Conservation (phyloP, 2,329 filamentous ascomycete species). For the Talaromyces sp. region DNA sequence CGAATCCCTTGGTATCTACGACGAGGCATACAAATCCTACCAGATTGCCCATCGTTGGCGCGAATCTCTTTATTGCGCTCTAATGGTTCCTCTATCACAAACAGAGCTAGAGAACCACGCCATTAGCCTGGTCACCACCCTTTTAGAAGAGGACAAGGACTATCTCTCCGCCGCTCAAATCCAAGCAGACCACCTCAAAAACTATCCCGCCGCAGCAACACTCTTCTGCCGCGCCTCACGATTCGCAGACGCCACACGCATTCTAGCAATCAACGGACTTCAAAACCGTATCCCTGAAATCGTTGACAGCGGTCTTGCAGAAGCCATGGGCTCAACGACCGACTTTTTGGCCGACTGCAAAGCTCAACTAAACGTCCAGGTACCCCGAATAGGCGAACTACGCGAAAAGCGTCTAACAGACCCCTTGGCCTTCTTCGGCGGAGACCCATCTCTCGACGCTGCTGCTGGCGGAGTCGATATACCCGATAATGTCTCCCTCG, state of each 20-base stretch:
- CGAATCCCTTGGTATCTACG: conserved; percentile 75
- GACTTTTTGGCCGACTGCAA: conserved; percentile 94
- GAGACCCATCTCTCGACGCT: conserved; percentile 57
- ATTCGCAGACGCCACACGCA: conserved; percentile 84
- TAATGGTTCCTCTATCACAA: conserved; percentile 61
- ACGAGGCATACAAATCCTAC: conserved; percentile 76
- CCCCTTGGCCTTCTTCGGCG: conserved; percentile 84
- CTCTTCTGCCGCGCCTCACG: conserved; percentile 81
- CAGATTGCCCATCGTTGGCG: conserved; percentile 84
- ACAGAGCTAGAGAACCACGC: conserved; percentile 66
- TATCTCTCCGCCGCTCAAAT: conserved; percentile 76
- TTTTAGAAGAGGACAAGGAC: conserved; percentile 76
- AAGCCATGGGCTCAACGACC: conserved; percentile 76
- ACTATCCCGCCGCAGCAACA: conserved; percentile 66
- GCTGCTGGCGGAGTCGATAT: conserved; percentile 61
- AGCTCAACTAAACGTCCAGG: conserved; percentile 75
- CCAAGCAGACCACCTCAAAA: conserved; percentile 73
- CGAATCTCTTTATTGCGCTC: conserved; percentile 78
- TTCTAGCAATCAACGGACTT: conserved; percentile 61
- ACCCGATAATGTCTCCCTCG: conserved; percentile 89
- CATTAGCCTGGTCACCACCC: conserved; percentile 69
- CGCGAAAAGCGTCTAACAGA: conserved; percentile 77
- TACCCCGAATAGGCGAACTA: conserved; percentile 80
- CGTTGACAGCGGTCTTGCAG: conserved; percentile 74
- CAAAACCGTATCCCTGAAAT: conserved; percentile 63